These are phyloP conservation scores for Prunella vulgaris DNA, from an alignment of 257 asterid genomes.

Conservation along the genomic window DNA sequence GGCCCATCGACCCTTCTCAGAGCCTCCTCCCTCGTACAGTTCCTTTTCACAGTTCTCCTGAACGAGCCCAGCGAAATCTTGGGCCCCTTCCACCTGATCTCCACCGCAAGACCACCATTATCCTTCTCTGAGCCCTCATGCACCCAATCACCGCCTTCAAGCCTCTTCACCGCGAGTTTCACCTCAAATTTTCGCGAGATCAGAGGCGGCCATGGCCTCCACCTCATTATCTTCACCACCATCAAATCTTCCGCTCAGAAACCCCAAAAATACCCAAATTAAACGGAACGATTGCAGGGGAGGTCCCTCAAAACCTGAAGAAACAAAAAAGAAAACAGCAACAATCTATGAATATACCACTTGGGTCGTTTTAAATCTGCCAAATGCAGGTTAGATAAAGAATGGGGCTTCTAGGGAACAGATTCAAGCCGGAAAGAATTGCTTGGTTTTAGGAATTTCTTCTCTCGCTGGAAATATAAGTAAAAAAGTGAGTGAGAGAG, in stretches of 20 bases:
- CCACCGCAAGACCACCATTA: conserved; percentile 49
- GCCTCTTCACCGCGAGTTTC: conserved; percentile 45
- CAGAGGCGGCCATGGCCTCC: conserved; percentile 99
- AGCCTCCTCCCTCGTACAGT: conserved; percentile 57
- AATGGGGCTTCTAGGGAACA: background rate
- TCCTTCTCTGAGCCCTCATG: conserved; percentile 50
- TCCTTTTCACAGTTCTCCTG: conserved; percentile 55
- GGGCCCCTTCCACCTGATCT: conserved; percentile 64
- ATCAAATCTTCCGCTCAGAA: conserved; percentile 29
- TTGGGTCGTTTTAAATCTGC: conserved; percentile 4
- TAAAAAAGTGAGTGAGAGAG: conserved; percentile 17
- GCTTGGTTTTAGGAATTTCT: background rate
- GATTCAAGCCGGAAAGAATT: background rate
- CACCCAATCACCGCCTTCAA: conserved; percentile 61
- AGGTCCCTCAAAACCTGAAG: background rate
- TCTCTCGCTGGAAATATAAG: conserved; percentile 11
- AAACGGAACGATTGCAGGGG: background rate
- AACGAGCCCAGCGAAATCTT: conserved; percentile 51
- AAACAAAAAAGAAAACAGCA: conserved; percentile 7
- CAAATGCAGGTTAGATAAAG: conserved; percentile 24
- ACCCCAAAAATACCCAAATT: conserved; percentile 11
- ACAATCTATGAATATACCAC: conserved; percentile 4
- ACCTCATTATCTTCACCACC: conserved; percentile 91
- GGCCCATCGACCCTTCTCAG: conserved; percentile 28
- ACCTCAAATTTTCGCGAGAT: conserved; percentile 63